These are phyloP conservation scores for Hippophae rhamnoides DNA, from an alignment of 306 rosid species.

Conservation along the genomic window DNA sequence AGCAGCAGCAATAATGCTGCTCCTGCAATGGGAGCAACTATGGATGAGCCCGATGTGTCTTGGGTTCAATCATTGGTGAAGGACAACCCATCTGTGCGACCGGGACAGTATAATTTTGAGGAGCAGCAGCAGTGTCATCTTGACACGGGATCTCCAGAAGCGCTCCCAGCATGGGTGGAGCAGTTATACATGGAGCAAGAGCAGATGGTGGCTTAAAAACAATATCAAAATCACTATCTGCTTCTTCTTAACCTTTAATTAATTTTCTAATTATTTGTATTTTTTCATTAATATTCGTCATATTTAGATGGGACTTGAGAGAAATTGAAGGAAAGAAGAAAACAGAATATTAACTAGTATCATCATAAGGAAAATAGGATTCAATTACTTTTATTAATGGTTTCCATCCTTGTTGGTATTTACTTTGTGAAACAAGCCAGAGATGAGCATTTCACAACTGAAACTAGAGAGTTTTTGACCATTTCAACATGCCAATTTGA, in stretches of 20 bases:
- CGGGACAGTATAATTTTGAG: constrained; percentile 35
- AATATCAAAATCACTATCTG: constrained; percentile 1
- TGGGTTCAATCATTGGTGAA: constrained; percentile 71
- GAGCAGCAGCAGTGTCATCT: constrained; percentile 44
- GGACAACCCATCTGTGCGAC: constrained; percentile 30
- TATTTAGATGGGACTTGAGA: constrained; percentile 18
- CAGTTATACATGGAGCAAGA: constrained; percentile 87
- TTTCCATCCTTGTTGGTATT: too few species aligned
- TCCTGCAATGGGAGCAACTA: constrained; percentile 12
- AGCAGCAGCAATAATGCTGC: constrained; percentile 20
- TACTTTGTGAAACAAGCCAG: too few species aligned
- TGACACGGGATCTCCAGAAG: constrained; percentile 44
- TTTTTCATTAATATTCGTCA: constrained; percentile 27
- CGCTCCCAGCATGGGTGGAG: constrained; percentile 81
- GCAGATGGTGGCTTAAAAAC: constrained; percentile 73
- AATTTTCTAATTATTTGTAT: constrained; percentile 14
- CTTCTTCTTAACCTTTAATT: constrained; percentile 12
- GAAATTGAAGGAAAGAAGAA: constrained; percentile 19
- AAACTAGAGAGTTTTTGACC: too few species aligned
- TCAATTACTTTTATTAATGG: constrained; percentile 5
- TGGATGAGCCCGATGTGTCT: constrained; percentile 52
- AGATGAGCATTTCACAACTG: too few species aligned
- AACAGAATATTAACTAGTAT: constrained; percentile 12
- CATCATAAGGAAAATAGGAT: constrained; percentile 17
- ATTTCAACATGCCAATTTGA: too few species aligned